Percentiles rank a stretch among this genome's conserved stretches.
These are phyloP conservation scores for Nevesoporus exiguus DNA, from an alignment of 768 basidiomycete genomes.

Conservation along the genomic window DNA sequence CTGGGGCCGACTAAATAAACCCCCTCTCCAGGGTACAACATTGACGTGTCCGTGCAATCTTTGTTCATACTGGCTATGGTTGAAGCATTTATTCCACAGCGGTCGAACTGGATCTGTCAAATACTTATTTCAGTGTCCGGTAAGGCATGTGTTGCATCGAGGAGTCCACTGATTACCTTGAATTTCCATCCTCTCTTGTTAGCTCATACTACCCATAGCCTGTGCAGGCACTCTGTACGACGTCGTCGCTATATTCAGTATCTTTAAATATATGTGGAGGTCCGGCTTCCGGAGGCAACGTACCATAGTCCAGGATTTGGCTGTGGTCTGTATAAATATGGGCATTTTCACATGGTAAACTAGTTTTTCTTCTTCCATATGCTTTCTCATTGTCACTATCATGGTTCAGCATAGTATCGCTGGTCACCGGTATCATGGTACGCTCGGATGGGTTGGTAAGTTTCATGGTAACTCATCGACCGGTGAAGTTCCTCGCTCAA, in stretches of 20 bases:
- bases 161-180: neutral
- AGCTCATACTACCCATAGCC: too few relatives aligned
- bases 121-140: neutral
- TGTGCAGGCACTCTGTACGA: neutral
- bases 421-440: constrained; percentile 4
- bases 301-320: constrained; percentile 6
- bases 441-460: neutral
- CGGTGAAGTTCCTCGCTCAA: constrained; percentile 4
- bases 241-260: neutral
- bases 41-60: constrained; percentile 1
- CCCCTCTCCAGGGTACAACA: neutral
- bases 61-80: neutral
- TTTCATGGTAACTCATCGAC: neutral
- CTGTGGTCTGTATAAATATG: constrained; percentile 12
- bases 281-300: constrained; percentile 11
- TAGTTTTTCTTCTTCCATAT: neutral
- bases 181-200: constrained; percentile 4
- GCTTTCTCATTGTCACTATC: neutral
- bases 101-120: neutral
- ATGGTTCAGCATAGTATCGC: neutral
- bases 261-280: constrained; percentile 20
- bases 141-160: neutral
- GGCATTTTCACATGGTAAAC: constrained; percentile 14
- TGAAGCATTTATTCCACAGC: neutral
- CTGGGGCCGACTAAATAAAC: neutral